Percentiles rank a stretch among this genome's conserved stretches.
Conservation (phyloP, 148 eudicot genomes). For the Tetragonia tetragonoides region DNA sequence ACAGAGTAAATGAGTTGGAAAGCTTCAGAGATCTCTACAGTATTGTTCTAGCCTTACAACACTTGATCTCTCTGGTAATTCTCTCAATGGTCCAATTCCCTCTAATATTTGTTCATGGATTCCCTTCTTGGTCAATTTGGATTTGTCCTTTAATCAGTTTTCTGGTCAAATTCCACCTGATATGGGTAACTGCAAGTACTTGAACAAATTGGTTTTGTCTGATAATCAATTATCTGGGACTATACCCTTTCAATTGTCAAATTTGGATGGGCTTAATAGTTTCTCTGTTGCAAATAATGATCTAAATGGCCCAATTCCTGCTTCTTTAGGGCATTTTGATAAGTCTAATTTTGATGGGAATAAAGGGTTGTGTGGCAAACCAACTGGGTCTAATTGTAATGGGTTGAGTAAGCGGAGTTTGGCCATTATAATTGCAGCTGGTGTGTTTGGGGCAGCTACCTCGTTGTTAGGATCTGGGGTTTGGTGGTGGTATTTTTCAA, state of each 20-base stretch:
- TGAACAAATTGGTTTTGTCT: constrained; percentile 51
- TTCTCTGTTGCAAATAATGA: constrained; percentile 61
- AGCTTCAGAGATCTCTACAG: too few relatives aligned
- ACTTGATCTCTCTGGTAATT: constrained; percentile 71
- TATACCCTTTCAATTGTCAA: constrained; percentile 54
- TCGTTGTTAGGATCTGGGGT: constrained; percentile 64
- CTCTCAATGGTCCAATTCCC: constrained; percentile 60
- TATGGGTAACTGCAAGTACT: constrained; percentile 53
- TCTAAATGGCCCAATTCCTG: constrained; percentile 55
- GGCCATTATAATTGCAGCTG: constrained; percentile 72
- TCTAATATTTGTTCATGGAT: constrained; percentile 56
- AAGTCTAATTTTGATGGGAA: constrained; percentile 45
- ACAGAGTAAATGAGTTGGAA: constrained; percentile 45
- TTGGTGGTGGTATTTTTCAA: constrained; percentile 74
- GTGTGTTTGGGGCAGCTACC: constrained; percentile 65
- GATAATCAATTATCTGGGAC: constrained; percentile 51
- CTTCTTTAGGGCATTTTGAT: constrained; percentile 18
- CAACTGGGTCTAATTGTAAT: constrained; percentile 45
- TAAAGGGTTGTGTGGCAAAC: constrained; percentile 62
- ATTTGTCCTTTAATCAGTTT: constrained; percentile 57
- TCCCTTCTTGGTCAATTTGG: constrained; percentile 60
- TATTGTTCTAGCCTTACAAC: constrained; percentile 49
- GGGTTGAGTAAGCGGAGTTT: constrained; percentile 65
- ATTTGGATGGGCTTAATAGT: constrained; percentile 47
- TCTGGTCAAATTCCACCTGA: constrained; percentile 59